Evolutionary conservation across 768 basidiomycete genomes (phyloP).

Genomic region (Dentipellis fragilis): DNA sequence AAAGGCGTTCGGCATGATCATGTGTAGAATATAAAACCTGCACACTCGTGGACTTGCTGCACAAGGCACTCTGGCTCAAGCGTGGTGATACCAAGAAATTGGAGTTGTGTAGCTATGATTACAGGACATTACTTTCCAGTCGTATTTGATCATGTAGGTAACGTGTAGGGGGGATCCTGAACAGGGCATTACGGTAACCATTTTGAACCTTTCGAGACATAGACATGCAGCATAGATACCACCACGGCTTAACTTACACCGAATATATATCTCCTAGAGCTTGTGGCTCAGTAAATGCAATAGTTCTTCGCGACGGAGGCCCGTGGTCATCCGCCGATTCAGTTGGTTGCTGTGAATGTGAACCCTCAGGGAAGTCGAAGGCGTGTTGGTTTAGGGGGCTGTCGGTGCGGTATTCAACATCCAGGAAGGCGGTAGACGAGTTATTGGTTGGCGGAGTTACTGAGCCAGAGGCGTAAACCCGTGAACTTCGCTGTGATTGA

Average conservation of each 20-base stretch:
- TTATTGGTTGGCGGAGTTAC: constrained; percentile 8
- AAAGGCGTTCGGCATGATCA: too few species aligned
- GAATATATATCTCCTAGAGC: neutral
- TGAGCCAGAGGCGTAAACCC: constrained; percentile 4
- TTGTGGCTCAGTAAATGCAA: constrained; percentile 4
- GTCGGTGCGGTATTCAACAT: constrained; percentile 4
- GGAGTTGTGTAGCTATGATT: neutral
- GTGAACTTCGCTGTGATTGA: neutral
- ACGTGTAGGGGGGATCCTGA: neutral
- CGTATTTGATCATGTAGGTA: neutral
- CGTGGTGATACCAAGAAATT: constrained; percentile 5
- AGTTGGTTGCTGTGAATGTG: neutral
- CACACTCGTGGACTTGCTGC: too few species aligned
- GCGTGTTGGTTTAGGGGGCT: constrained; percentile 3
- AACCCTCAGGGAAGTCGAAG: neutral
- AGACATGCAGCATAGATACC: neutral
- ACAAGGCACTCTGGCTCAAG: constrained; percentile 8
- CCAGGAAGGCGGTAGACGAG: constrained; percentile 7
- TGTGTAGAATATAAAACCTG: too few species aligned
- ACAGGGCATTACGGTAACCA: too few species aligned
- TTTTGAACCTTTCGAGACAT: too few species aligned
- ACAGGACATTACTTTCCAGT: too few species aligned
- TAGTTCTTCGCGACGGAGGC: constrained; percentile 3
- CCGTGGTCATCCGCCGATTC: constrained; percentile 3
- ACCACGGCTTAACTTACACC: neutral